These are phyloP conservation scores for Cystobasidium slooffiae DNA, from an alignment of 1,284 basidiomycete genomes.

Conservation along the genomic window DNA sequence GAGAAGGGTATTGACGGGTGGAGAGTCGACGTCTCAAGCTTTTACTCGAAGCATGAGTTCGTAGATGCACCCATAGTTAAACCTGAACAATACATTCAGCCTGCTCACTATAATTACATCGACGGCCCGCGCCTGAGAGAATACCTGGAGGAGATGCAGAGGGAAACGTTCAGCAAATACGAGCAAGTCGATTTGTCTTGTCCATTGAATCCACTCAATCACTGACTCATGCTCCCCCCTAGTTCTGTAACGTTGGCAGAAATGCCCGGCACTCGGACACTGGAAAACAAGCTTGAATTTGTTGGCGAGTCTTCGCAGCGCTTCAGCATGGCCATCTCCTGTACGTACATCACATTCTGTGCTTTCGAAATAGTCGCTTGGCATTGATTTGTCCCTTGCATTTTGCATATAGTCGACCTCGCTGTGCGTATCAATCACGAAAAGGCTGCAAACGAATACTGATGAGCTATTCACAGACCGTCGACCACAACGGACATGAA, in stretches of 20 bases:
- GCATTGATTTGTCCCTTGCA: background rate
- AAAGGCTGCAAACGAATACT: too few relatives aligned
- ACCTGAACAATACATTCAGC: slow-evolving; percentile 53
- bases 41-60: slow-evolving; percentile 62
- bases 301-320: slow-evolving; percentile 29
- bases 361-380: background rate
- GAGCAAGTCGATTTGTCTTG: slow-evolving; percentile 4
- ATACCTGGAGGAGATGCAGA: slow-evolving; percentile 33
- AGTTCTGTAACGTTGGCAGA: slow-evolving; percentile 38
- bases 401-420: slow-evolving; percentile 18
- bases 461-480: slow-evolving; percentile 2
- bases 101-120: slow-evolving; percentile 15
- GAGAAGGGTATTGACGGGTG: slow-evolving; percentile 76
- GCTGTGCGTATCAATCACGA: too few relatives aligned
- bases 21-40: slow-evolving; percentile 55
- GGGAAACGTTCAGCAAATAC: slow-evolving; percentile 34
- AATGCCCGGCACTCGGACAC: slow-evolving; percentile 20
- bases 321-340: slow-evolving; percentile 39
- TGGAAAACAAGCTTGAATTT: slow-evolving; percentile 34
- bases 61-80: slow-evolving; percentile 69
- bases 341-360: slow-evolving; percentile 10
- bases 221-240: slow-evolving; percentile 7
- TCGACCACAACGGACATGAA: slow-evolving; percentile 21
- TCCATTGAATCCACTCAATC: background rate
- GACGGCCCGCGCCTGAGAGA: slow-evolving; percentile 29